Evolutionary conservation across 768 basidiomycete genomes (phyloP), one percentile per base, ranked within the genome.

Genomic region (Naganishia antarctica): DNA sequence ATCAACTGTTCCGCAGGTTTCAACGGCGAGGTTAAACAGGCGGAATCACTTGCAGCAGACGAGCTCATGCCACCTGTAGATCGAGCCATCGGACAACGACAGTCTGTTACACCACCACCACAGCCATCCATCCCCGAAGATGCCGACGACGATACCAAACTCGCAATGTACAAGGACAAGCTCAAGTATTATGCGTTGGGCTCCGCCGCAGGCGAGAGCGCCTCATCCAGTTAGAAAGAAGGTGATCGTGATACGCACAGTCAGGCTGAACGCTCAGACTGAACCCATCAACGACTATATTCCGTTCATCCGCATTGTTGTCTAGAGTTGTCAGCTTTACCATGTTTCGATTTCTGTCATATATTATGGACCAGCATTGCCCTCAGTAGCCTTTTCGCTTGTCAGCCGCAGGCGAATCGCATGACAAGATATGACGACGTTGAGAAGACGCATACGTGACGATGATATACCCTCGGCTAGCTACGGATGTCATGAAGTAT

Each of bases 91-190:
- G 28, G n/a, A 9, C 40, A 37, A 2, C 37, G 62, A 8, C 62
- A 45, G 26, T 63, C 49, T 0, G 13, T 63, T n/a, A 23, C 62
- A 25, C 40, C 57, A 18, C 34, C 18, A 57, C 51, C 61, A 37
- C 37, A 41, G 15, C 37, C 32, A 16, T 15, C 40, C 18, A 63
- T 63, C 4, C 49, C 62, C 31, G 50, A 18, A 7, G 50, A 63
- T 45, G 62, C 62, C 8, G 62, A 63, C 26, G 62, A 51, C 41
- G 62, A 63, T 26, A 53, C 62, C 49, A 41, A 63, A 40, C 49
- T 63, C 18, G 62, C 62, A 16, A 63, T 63, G 62, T 47, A 51
- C 26, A 51, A 34, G 41, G 62, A 63, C 40, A 63, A 63, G 40
- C 26, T 63, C 21, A 57, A 57, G 37, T 57, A 57, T 34, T 41